These are phyloP conservation scores for Hemileccinum rubropunctum DNA, from an alignment of 768 basidiomycete genomes.

Conservation along the genomic window DNA sequence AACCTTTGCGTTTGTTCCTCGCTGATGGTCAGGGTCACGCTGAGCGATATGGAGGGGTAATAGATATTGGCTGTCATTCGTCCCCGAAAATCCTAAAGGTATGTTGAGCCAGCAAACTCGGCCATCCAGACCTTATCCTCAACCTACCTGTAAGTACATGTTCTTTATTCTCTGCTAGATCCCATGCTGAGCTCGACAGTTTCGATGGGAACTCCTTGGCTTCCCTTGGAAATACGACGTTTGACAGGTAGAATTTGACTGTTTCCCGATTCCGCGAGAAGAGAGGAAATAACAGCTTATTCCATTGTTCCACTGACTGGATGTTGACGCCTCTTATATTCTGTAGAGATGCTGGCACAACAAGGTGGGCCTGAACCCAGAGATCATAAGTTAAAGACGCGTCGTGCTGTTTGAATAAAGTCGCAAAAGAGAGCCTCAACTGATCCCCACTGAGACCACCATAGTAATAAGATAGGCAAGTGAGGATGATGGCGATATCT, in stretches of 20 bases:
- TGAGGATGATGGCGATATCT: background rate
- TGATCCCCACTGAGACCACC: no score
- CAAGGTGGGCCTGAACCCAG: background rate
- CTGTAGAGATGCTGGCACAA: background rate
- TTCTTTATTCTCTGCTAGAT: background rate
- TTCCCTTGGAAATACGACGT: no score
- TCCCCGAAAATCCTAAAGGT: slow-evolving; percentile 33
- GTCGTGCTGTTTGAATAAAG: background rate
- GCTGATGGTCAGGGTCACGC: no score
- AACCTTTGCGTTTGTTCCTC: slow-evolving; percentile 2
- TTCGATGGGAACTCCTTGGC: no score
- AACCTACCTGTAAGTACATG: background rate
- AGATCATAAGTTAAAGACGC: background rate
- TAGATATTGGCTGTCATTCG: slow-evolving; percentile 35
- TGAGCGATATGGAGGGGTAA: slow-evolving; percentile 27
- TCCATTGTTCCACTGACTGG: no score
- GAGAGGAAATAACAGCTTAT: no score
- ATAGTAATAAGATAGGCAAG: background rate
- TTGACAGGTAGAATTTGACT: no score
- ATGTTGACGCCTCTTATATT: background rate
- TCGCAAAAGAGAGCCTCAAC: no score
- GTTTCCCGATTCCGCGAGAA: no score
- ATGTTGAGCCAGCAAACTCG: slow-evolving; percentile 6
- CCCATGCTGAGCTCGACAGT: no score
- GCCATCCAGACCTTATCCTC: background rate